A percentile compares a stretch with the other conserved stretches of the same genome.
Evolutionary conservation across 163 green algal genomes (phyloP).

Genomic region (Chlorella variabilis): DNA sequence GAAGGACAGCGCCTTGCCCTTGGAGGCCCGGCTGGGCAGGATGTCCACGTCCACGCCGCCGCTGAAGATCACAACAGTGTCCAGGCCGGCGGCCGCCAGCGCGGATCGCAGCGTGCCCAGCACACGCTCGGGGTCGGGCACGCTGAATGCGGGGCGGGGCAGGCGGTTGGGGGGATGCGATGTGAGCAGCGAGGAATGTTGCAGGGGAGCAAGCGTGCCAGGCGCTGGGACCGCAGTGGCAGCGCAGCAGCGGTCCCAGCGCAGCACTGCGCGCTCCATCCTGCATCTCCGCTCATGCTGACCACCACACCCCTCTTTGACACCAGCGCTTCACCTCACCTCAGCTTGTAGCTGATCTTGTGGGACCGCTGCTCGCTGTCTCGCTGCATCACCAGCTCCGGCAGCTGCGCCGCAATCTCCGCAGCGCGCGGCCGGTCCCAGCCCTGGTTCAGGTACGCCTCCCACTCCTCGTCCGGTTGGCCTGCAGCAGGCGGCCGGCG

Average conservation of each 20-base stretch:
- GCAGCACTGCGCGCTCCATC: too few species aligned
- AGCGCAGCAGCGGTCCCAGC: too few species aligned
- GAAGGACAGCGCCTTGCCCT: slow-evolving; percentile 80
- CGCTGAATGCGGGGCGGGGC: neutral
- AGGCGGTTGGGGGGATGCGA: too few species aligned
- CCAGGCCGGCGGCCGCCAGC: slow-evolving; percentile 60
- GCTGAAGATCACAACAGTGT: slow-evolving; percentile 89
- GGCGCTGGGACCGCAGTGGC: too few species aligned
- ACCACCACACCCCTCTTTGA: too few species aligned
- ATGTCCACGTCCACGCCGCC: slow-evolving; percentile 91
- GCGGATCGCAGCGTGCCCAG: slow-evolving; percentile 44
- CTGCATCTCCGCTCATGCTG: too few species aligned
- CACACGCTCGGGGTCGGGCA: slow-evolving; percentile 8
- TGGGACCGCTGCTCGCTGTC: slow-evolving; percentile 89
- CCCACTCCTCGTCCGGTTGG: slow-evolving; percentile 79
- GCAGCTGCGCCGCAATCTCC: slow-evolving; percentile 39
- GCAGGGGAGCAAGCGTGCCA: too few species aligned
- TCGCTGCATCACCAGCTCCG: slow-evolving; percentile 69
- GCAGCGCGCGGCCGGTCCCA: slow-evolving; percentile 75
- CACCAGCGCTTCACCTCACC: too few species aligned
- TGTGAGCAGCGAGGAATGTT: too few species aligned
- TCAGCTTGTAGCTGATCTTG: slow-evolving; percentile 92
- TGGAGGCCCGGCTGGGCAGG: slow-evolving; percentile 73
- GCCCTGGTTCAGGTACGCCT: slow-evolving; percentile 74
- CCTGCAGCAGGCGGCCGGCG: slow-evolving; percentile 18